A percentile compares a stretch with the other conserved stretches of the same genome.
Evolutionary conservation across 2,329 filamentous ascomycete species (phyloP).

Genomic region (Penicillium corylophilum): DNA sequence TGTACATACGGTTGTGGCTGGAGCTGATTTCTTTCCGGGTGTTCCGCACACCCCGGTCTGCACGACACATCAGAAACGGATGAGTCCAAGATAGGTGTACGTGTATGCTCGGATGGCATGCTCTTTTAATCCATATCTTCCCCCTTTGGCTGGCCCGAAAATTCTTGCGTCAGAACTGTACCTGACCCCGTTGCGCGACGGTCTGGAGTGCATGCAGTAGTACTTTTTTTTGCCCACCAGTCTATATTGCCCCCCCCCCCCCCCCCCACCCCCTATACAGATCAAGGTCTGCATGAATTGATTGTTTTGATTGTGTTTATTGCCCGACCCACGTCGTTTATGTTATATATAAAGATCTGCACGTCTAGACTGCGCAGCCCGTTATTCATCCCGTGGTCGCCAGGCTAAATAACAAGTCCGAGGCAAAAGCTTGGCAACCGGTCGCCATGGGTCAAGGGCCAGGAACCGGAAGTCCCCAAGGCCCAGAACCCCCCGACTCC

Average conservation of each 20-base stretch:
- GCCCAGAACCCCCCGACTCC: background rate
- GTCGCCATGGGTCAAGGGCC: background rate
- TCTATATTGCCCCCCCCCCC: background rate
- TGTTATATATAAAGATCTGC: conserved; percentile 11
- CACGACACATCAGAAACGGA: conserved; percentile 17
- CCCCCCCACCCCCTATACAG: background rate
- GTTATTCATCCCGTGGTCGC: background rate
- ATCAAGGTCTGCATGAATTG: background rate
- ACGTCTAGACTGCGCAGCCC: background rate
- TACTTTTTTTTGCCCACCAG: background rate
- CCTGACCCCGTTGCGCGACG: background rate
- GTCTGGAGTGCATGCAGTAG: conserved; percentile 17
- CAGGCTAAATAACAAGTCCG: background rate
- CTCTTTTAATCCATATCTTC: background rate
- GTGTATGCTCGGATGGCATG: background rate
- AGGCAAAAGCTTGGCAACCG: conserved; percentile 15
- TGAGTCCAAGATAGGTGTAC: conserved; percentile 5
- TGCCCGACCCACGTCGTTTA: conserved; percentile 4
- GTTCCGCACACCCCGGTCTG: conserved; percentile 1
- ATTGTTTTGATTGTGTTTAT: background rate
- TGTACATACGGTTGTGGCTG: conserved; percentile 17
- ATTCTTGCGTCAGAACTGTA: conserved; percentile 4
- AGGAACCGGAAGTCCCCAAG: conserved; percentile 3
- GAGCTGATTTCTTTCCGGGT: conserved; percentile 10
- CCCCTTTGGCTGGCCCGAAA: conserved; percentile 1